Base-by-base conservation (phyloP, 352 stramenopile species). In the Pythium aristosporum region DNA sequence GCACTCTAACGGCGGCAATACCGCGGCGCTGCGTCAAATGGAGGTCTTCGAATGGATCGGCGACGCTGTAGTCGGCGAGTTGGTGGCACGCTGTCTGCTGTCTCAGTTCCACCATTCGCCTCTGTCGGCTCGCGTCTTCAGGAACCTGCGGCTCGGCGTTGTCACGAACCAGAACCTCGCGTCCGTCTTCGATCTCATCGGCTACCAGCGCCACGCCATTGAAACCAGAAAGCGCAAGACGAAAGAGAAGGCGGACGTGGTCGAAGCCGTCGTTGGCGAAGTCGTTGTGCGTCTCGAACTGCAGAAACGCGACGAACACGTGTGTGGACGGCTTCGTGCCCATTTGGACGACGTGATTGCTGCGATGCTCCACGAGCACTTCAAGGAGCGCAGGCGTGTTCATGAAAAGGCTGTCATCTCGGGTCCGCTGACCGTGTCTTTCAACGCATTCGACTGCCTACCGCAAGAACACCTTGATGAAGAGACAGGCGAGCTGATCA, bases 41-140 rank as follows among this genome's bases (percentile, higher is more conserved):
- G 85, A 93, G 28, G 82, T 89, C 42, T 80, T 80, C 64, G 85
- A 93, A 68, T 93, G 85, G 85, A 62, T 93, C 28, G 85, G 85
- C 39, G 85, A 93, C 54, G 82, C 85, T 6, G 75, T 91, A 11
- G 73, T 91, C 15, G 80, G 83, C n/a, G 85, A 93, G 67, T 59
- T 91, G 1, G 77, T 89, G 15, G 82, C 74, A 3, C 66, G 82
- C 9, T 88, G 78, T 36, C 52, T 93, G 23, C 59, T 93, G 36
- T 79, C 80, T 5, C 82, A 91, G 51, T 91, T 91, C 61, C 73
- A 83, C 16, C 48, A 66, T 9, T 67, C 75, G 2, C 80, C 82
- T 13, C 49, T 93, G 16, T 82, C 79, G 25, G 79, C 80, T 37
- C 67, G 80, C 1, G 79, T 93, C 46, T 91, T 91, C 61, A 82